A percentile compares a stretch with the other conserved stretches of the same genome.
Conservation (phyloP, 2,329 filamentous ascomycete genomes). For the Colletotrichum sp. region DNA sequence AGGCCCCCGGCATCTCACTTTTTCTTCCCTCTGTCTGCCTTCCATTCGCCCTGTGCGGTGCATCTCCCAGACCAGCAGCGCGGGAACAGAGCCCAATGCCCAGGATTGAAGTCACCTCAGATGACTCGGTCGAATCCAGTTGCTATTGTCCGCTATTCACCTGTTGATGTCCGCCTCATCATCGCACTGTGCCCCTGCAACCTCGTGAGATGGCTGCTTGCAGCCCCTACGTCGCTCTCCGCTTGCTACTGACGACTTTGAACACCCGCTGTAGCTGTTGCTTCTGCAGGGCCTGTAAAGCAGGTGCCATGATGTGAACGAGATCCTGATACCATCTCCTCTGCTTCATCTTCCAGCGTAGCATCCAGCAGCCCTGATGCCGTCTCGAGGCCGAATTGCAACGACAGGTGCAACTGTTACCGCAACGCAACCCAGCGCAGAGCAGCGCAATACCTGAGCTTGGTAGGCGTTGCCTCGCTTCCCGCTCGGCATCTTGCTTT, state of each 20-base stretch:
- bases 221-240: background rate
- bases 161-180: background rate
- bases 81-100: background rate
- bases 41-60: background rate
- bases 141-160: background rate
- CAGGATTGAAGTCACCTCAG: background rate
- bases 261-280: background rate
- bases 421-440: background rate
- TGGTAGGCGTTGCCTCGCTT: background rate
- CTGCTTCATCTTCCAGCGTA: background rate
- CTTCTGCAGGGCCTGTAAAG: background rate
- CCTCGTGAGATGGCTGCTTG: background rate
- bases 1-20: background rate
- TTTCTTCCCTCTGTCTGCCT: background rate
- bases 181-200: background rate
- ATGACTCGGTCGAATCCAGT: background rate
- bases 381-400: background rate
- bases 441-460: background rate
- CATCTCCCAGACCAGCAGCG: background rate
- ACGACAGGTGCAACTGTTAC: background rate
- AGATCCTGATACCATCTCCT: background rate
- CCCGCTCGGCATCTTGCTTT: background rate
- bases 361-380: background rate
- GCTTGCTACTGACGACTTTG: background rate
- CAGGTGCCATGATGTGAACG: background rate